These are phyloP conservation scores for Ophiostoma perfectum DNA, from an alignment of 2,329 filamentous ascomycete genomes.

Conservation along the genomic window DNA sequence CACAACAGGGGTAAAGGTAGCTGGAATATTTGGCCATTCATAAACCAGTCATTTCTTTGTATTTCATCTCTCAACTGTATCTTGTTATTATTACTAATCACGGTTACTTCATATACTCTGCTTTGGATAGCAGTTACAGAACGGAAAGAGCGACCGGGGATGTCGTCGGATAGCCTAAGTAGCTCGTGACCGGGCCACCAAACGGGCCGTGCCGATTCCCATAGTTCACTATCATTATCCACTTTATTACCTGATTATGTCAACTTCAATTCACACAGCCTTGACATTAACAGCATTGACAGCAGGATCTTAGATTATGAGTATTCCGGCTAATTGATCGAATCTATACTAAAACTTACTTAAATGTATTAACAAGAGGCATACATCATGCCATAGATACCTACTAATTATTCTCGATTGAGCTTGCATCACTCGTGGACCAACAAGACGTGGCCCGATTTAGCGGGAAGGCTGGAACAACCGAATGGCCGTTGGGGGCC, in stretches of 20 bases:
- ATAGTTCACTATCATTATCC: conserved; percentile 16
- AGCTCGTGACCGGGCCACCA: conserved; percentile 19
- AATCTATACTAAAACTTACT: no score
- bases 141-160: conserved; percentile 10
- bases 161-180: conserved; percentile 12
- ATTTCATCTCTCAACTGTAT: no score
- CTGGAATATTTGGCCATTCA: no score
- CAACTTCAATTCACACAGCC: no score
- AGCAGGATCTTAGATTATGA: no score
- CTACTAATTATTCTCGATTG: not conserved
- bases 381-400: not conserved
- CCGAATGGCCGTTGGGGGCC: not conserved
- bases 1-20: not conserved
- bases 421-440: not conserved
- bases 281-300: not conserved
- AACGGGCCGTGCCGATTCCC: conserved; percentile 29
- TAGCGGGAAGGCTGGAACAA: not conserved
- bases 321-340: no score
- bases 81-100: no score
- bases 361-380: no score
- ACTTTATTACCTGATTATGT: conserved; percentile 7
- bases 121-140: not conserved
- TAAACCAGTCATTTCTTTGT: no score
- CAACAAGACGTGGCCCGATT: not conserved
- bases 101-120: no score